phyloP scores from a whole-genome alignment of 768 basidiomycete species.

The Psilocybe cyanescens region DNA sequence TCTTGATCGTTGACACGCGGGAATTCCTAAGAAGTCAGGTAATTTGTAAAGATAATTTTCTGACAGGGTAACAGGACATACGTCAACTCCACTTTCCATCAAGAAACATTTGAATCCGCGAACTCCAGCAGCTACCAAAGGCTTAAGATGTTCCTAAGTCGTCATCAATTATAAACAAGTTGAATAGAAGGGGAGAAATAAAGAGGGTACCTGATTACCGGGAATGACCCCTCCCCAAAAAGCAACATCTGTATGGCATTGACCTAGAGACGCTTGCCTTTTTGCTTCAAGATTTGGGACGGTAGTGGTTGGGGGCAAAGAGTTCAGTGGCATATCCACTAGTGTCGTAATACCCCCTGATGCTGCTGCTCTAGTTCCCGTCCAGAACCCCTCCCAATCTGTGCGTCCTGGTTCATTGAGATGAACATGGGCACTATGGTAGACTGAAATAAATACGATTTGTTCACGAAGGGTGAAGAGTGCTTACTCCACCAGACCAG shows the following conservation, averaged over 20 bases:
- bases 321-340: conserved; percentile 98
- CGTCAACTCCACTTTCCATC: conserved; percentile 95
- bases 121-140: conserved; percentile 80
- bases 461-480: neutral
- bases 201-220: conserved; percentile 70
- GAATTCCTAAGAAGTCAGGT: conserved; percentile 71
- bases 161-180: neutral
- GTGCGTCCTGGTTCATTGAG: conserved; percentile 93
- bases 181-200: neutral
- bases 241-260: conserved; percentile 82
- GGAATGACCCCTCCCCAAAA: conserved; percentile 98
- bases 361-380: conserved; percentile 88
- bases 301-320: conserved; percentile 94
- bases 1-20: conserved; percentile 81
- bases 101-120: conserved; percentile 98
- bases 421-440: conserved; percentile 82
- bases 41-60: conserved; percentile 7
- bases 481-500: conserved; percentile 81
- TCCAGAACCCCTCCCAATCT: conserved; percentile 93
- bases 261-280: conserved; percentile 66
- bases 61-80: conserved; percentile 32
- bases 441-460: conserved; percentile 10
- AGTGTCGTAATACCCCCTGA: conserved; percentile 96
- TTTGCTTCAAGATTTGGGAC: conserved; percentile 76
- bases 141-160: conserved; percentile 66